Evolutionary conservation across 768 basidiomycete genomes (phyloP).

Genomic region (Holtermannia corniformis): DNA sequence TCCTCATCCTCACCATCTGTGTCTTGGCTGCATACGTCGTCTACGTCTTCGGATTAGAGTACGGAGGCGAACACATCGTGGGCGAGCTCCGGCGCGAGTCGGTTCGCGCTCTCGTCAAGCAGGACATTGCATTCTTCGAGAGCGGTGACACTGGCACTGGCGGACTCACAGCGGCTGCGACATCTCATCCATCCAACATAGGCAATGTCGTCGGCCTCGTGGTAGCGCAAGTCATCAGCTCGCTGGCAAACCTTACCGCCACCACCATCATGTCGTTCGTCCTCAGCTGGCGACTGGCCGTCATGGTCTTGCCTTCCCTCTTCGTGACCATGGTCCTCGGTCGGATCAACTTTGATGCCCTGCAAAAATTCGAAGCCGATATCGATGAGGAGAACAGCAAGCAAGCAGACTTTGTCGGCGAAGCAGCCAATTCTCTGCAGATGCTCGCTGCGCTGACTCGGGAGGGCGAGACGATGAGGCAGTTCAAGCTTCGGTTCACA

Average conservation of each 20-base stretch:
- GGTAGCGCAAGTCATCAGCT: conserved; percentile 24
- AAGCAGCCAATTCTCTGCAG: conserved; percentile 22
- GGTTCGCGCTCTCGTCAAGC: conserved; percentile 16
- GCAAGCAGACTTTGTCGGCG: conserved; percentile 21
- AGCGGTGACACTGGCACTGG: conserved; percentile 23
- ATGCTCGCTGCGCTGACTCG: conserved; percentile 21
- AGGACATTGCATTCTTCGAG: conserved; percentile 39
- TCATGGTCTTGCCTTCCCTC: conserved; percentile 24
- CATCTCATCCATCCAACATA: conserved; percentile 24
- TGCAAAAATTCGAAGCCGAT: conserved; percentile 18
- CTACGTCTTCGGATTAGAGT: conserved; percentile 24
- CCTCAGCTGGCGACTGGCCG: conserved; percentile 29
- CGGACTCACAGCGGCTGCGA: conserved; percentile 29
- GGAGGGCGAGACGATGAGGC: conserved; percentile 20
- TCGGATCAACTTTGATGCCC: conserved; percentile 17
- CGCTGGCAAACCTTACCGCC: conserved; percentile 19
- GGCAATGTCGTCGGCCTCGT: conserved; percentile 28
- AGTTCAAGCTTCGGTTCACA: conserved; percentile 13
- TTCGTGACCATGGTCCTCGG: conserved; percentile 10
- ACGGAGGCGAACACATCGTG: conserved; percentile 23
- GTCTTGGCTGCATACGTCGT: conserved; percentile 9
- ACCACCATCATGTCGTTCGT: conserved; percentile 25
- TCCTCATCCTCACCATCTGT: conserved; percentile 30
- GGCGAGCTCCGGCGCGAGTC: conserved; percentile 20
- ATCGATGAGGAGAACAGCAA: conserved; percentile 11